Conservation (phyloP, 768 basidiomycete species). For the Crassisporium funariophilum region DNA sequence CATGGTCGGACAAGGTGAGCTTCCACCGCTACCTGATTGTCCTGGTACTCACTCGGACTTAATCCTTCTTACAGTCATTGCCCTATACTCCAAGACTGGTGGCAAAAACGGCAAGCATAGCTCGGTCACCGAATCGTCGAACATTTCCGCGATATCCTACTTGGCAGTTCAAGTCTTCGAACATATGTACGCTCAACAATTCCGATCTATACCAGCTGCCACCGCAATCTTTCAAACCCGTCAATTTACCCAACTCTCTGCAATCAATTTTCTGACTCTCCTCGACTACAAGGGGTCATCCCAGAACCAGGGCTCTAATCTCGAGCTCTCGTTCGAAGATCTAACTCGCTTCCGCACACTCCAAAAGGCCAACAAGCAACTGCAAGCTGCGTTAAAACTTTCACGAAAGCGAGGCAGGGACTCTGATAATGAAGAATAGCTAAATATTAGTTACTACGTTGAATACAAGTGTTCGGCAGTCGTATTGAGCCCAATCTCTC, state of each 20-base stretch:
- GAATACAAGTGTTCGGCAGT: not conserved
- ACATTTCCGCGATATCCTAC: slow-evolving; percentile 26
- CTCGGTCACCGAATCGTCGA: slow-evolving; percentile 16
- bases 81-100: slow-evolving; percentile 26
- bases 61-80: slow-evolving; percentile 14
- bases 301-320: not conserved
- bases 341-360: not conserved
- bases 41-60: not conserved
- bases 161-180: slow-evolving; percentile 17
- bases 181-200: not conserved
- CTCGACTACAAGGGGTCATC: not conserved
- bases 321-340: not conserved
- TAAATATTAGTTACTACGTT: not conserved
- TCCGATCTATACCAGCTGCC: slow-evolving; percentile 1
- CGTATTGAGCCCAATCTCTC: not conserved
- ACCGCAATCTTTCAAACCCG: not conserved
- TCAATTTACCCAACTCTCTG: not conserved
- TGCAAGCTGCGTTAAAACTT: not conserved
- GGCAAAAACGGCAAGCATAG: slow-evolving; percentile 29
- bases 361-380: not conserved
- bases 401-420: not conserved
- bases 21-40: not conserved
- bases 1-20: not conserved
- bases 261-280: not conserved
- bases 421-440: not conserved